Base-by-base conservation (phyloP, 1,284 basidiomycete species). In the Cerrena zonata region DNA sequence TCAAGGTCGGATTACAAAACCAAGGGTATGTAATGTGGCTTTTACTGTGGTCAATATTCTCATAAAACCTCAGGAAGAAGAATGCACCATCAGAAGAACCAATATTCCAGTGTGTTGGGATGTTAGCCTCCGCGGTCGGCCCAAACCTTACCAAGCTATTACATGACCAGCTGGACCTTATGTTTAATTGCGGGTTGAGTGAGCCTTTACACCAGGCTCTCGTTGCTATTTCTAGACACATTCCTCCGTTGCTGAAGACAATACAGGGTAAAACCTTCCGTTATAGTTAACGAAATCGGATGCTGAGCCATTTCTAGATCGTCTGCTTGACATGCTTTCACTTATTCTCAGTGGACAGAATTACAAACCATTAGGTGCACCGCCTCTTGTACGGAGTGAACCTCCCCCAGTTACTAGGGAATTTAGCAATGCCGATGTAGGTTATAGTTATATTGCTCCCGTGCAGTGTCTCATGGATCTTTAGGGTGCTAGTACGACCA, bases 101-200 rank as follows among this genome's bases (percentile, higher is more conserved):
- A 0, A 94, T 99, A 57, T 99, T 99, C 65, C 91, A 98, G 73
- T 99, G 96, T 68, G 82, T 99, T 45, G 93, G 93, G 30, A 94
- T 98, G 91, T 76, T 99, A 47, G 94, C 94, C 1, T 84, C 86
- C 0, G 93, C 96, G 3, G 94, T 99, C 36, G 96, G 96, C 0
- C 94, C 94, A 1, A 95, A 94, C 64, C 75, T 99, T 47, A 98
- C 96, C 0, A 92, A 94, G 63, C 79, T 96, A 52, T 78, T 99
- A 60, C 96, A 98, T 67, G 96, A 99, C 63, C 87, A 98, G 58
- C 80, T 99, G 27, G 94, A 98, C 65, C 76, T 97, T 45, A 99
- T 99, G 90, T 93, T 99, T 66, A 89, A 86, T 0, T 96, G 90
- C 68, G 95, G 94, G 2, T 73, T 99, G 53, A 95, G 90, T 61